phyloP scores from a whole-genome alignment of 164 flowering plant species.

The Piper longum region DNA sequence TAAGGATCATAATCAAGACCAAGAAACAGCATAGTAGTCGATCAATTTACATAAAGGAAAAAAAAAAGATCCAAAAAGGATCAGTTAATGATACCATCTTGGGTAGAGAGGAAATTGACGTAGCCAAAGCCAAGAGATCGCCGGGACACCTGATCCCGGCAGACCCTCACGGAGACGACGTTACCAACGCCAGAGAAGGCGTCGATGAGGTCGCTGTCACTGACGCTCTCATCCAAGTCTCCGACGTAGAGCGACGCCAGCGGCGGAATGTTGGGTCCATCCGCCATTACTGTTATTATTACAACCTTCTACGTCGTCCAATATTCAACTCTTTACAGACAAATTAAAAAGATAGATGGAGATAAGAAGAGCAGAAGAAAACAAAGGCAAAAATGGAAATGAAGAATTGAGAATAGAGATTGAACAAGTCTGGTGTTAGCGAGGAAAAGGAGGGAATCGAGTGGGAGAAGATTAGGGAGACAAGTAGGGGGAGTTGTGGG shows the following conservation, averaged over 20 bases:
- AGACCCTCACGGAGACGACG: slow-evolving; percentile 62
- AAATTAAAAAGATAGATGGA: neutral
- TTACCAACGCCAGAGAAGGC: slow-evolving; percentile 30
- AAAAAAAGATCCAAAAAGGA: too few species aligned
- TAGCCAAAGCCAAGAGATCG: slow-evolving; percentile 77
- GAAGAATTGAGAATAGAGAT: too few species aligned
- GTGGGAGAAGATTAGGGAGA: too few species aligned
- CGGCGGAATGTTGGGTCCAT: slow-evolving; percentile 17
- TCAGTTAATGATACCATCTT: slow-evolving; percentile 1
- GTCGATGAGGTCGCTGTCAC: slow-evolving; percentile 37
- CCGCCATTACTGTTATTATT: slow-evolving; percentile 20
- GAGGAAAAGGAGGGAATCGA: too few species aligned
- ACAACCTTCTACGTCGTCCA: too few species aligned
- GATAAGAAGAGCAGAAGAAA: neutral
- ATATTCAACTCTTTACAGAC: too few species aligned
- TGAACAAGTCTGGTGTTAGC: too few species aligned
- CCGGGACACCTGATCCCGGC: slow-evolving; percentile 46
- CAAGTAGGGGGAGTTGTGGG: too few species aligned
- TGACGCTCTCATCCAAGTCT: slow-evolving; percentile 58
- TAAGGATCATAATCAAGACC: neutral
- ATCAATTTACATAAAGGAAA: too few species aligned
- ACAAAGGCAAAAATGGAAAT: neutral
- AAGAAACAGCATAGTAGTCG: neutral
- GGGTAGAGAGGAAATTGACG: slow-evolving; percentile 41
- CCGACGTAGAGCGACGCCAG: slow-evolving; percentile 73